Conservation (phyloP, 192 early-diverging fungal genomes). For the Podila clonocystis region DNA sequence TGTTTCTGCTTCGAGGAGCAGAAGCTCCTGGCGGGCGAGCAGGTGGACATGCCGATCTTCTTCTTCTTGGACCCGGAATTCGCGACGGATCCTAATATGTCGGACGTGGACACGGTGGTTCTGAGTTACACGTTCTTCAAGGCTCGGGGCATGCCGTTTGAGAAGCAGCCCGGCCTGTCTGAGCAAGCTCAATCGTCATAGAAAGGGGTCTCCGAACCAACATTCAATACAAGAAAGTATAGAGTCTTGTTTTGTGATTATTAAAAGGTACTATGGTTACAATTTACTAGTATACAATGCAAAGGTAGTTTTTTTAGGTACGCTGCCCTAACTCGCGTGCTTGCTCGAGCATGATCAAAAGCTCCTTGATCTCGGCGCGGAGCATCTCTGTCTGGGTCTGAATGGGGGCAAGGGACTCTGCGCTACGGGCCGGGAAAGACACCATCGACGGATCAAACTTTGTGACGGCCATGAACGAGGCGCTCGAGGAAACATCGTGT, state of each 20-base stretch:
- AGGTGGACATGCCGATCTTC: conserved; percentile 96
- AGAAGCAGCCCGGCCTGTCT: conserved; percentile 36
- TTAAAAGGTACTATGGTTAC: no score
- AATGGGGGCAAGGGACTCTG: neutral
- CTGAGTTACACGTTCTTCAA: conserved; percentile 98
- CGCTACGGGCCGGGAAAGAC: neutral
- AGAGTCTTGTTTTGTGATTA: no score
- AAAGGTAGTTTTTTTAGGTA: neutral
- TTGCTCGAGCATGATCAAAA: neutral
- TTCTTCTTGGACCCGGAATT: conserved; percentile 99
- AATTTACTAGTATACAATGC: no score
- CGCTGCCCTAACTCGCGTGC: neutral
- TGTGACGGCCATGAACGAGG: neutral
- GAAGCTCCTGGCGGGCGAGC: conserved; percentile 85
- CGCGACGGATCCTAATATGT: conserved; percentile 92
- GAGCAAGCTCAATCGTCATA: conserved; percentile 21
- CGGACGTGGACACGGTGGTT: conserved; percentile 92
- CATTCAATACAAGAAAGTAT: neutral
- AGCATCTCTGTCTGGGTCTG: neutral
- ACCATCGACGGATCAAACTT: neutral
- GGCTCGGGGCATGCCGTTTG: conserved; percentile 46
- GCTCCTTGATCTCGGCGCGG: conserved; percentile 1
- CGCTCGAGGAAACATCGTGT: conserved; percentile 2
- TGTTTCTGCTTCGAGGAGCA: conserved; percentile 99
- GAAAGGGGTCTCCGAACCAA: neutral